Base-by-base conservation (phyloP, 495 filamentous ascomycete genomes). In the Aspergillus affinis region DNA sequence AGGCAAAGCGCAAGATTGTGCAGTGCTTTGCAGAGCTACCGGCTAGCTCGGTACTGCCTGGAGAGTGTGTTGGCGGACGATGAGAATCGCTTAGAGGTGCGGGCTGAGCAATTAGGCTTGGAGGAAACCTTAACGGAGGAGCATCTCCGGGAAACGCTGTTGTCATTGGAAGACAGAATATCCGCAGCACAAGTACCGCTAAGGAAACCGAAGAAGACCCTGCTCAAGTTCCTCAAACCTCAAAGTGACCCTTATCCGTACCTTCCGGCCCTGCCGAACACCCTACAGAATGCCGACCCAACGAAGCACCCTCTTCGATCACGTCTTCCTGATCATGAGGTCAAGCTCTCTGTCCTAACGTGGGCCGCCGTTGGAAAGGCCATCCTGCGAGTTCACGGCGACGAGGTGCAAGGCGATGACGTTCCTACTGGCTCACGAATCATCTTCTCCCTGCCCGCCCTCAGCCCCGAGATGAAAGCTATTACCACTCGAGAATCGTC, bases 11-110 rank as follows among this genome's bases (percentile, higher is more conserved):
- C 94, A 7, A 85, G 90, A 29, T 81, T 98, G 19, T 88, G 86
- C 10, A 82, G 85, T 29, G 84, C 91, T 57, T 73, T 97, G 15
- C 84, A 86, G 36, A 97, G 92, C 61, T 75, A 82, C 36, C 83
- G 93, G 7, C 81, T 96, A 29, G 86, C 83, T 41, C 84, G 95
- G 36, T 98, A 91, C 67, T 94, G 95, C 63, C 76, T 98, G 18
- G 94, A 99, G 70, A 90, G 93, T 57, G 91, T 94, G 8, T 80
- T 97, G 41, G 92, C 96, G 63, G 82, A 90, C 57, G 91, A 95
- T 65, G 91, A 96, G 29, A 79, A 83, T 36, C 81, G 87, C 4
- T 79, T 87, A 3, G 85, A 90, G 48, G 80, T 84, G 8, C 85
- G 88, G 48, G 81, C 90, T 12, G 88, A 92, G 49, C 87, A 90